Evolutionary conservation across 768 basidiomycete species (phyloP), one percentile per base, ranked within the genome.

Genomic region (Pleurotus salmoneostramineus): DNA sequence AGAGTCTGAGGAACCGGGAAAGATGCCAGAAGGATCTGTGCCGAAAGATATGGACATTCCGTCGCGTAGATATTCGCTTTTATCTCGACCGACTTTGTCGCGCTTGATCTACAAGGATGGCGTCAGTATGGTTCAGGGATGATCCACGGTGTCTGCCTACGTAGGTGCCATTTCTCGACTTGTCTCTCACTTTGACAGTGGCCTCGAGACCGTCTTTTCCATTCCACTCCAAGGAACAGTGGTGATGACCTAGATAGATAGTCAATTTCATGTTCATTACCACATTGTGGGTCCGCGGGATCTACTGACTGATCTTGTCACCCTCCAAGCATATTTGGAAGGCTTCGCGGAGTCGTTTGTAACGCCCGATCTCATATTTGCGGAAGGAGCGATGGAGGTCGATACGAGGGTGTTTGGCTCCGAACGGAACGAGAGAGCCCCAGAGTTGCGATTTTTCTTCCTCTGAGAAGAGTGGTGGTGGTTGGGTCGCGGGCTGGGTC

Each of bases 31-130:
- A n/a, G 37, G 69, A 63, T 80, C 83, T 21, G 82, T 82, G 5
- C 95, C 95, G 62, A 98, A 89, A 4, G 90, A 87, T 63, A 98
- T 81, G 70, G 94, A 92, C 66, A 91, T 91, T 6, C 95, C 94
- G 58, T 91, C 85, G 6, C 77, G 79, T 51, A 95, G 72, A 48
- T 91, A 73, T 36, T 79, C 73, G 56, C 77, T 75, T 6, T 75
- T 70, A 42, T 75, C 76, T 63, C 78, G 83, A 40, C 82, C 84
- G 52, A 95, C 77, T 68, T 82, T 83, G 40, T 70, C 70, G 27
- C 83, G 82, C 63, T 89, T 91, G 64, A 91, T 83, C 90, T 91
- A 17, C 6, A 3, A 34, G 32, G 37, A 56, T 56, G 49, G 15
- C 32, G 34, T 34, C 37, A 17, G 34, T 31, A 35, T 34, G 27